Evolutionary conservation across 306 rosid species (phyloP), one percentile per base, ranked within the genome.

Genomic region (Castanospermum australe): DNA sequence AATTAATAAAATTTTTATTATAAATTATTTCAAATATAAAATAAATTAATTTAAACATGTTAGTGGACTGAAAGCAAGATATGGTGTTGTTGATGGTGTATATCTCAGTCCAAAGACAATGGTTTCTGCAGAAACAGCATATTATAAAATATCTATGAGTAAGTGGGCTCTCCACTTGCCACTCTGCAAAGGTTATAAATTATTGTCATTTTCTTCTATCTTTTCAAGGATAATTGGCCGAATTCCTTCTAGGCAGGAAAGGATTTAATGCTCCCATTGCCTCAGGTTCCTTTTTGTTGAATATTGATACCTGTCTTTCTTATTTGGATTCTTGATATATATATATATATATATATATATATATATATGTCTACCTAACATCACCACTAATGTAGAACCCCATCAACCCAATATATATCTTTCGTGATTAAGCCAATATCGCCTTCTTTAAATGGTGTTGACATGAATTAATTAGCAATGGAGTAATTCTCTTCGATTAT

Each of bases 101-200:
- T n/a, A n/a, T n/a, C n/a, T 15, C 28, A 3, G 45, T 32, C 22
- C 25, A 64, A 42, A 69, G 69, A 57, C 54, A 13, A 62, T n/a
- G 56, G n/a, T n/a, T 38, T 47, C 35, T 5, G 51, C 4, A 73
- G 28, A 7, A 5, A 18, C 18, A 24, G 14, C 64, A 63, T 48
- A 41, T 32, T 44, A 30, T 4, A 11, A 77, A 65, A 77, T n/a
- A 28, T 47, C 45, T 15, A 6, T 71, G 8, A 65, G 62, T 10
- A 38, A 83, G 86, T 83, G 86, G 83, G 1, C 39, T 38, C 17
- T 62, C 78, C 84, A 83, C 84, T 80, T 71, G 18, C 38, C 59
- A 33, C 56, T 5, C 17, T 14, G 17, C 38, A 55, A 24, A 54
- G 7, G 65, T 60, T 41, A 21, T 21, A 64, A 7, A 47, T 82